Base-by-base conservation (phyloP, 2,329 filamentous ascomycete genomes). In the Exophiala oligosperma region DNA sequence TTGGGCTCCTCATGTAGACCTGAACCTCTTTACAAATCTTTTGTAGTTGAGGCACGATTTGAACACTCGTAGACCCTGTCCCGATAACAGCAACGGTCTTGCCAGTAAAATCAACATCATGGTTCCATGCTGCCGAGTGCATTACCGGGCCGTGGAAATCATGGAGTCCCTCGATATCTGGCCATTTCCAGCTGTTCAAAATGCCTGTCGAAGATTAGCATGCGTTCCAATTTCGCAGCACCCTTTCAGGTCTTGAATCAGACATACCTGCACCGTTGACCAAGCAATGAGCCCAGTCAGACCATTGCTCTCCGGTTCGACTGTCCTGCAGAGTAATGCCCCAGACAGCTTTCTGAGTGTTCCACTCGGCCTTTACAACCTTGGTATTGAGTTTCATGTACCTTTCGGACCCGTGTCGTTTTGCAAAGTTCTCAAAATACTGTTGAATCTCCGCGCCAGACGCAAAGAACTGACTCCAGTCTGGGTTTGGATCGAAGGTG, bases 121-220 rank as follows among this genome's bases (percentile, higher is more conserved):
- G 55, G 47, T 72, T 64, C 70, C 71, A 75, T 3, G 60, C 63
- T 1, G 70, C 69, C 12, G 65, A 67, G 49, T 72, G 71, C 41
- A 70, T 57, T 8, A 74, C 54, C 11, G 67, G 49, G 4, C 73
- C 73, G 49, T 67, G 54, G 60, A 74, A 76, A 2, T 62, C 56
- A 7, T 70, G 41, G 2, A 74, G 59, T 1, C 74, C 73, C 1
- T 56, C 57, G 29, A 75, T 73, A 2, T 66, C 56, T 1, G 74
- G 73, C 72, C 71, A 74, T 56, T 68, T 68, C 66, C 66, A 69
- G 5, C 61, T 57, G 49, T 75, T 76, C 26, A 76, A 56, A 12
- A 71, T 67, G 29, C 17, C 17, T 17, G 17, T 17, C 17, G 17
- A 17, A 17, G 17, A 17, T 17, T 17, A 17, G 17, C 17, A 17